Base-by-base conservation (phyloP, 2,329 filamentous ascomycete genomes). In the Fusarium oligoseptatum region DNA sequence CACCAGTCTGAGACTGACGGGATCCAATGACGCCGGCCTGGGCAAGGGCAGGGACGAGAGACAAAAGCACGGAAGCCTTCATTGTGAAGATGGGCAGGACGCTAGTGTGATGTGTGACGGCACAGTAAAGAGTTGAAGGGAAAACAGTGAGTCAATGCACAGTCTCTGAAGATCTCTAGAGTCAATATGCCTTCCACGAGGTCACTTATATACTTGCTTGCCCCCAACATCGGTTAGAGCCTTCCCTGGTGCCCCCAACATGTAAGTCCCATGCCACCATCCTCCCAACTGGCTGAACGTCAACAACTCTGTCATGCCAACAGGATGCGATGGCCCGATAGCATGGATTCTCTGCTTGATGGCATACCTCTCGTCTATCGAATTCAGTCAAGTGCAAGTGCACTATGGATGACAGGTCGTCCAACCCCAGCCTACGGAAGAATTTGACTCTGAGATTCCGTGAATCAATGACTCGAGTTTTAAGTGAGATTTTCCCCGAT, bases 41-140 rank as follows among this genome's bases (percentile, higher is more conserved):
- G 4, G 71, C 60, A 2, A 80, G 60, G 5, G 66, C 56, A 8
- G 78, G 75, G 3, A 80, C 75, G 0, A 80, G 67, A 0, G 70
- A 61, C 2, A 79, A 9, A 32, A 78, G 22, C 2, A 76, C n/a
- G 6, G 76, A 64, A 20, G 77, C 29, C 67, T 80, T 80, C 79
- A 80, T 80, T 1, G 8, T 71, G 63, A 4, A 48, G 22, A 14
- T 2, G 20, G 22, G 24, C 5, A 45, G 36, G 37, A 14, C 10
- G 15, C n/a, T 15, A 20, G 17, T 27, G 22, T 5, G 32, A 15
- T 29, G 15, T 8, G 17, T 22, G 45, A 27, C 32, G 29, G 6
- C 50, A 55, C 43, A 62, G 27, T 27, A 27, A 29, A 22, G 24
- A 45, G 24, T 17, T n/a, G 11, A 32, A 34, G 29, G 45, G 37